phyloP scores from a whole-genome alignment of 306 rosid genomes.

The Adenanthera pavonina region DNA sequence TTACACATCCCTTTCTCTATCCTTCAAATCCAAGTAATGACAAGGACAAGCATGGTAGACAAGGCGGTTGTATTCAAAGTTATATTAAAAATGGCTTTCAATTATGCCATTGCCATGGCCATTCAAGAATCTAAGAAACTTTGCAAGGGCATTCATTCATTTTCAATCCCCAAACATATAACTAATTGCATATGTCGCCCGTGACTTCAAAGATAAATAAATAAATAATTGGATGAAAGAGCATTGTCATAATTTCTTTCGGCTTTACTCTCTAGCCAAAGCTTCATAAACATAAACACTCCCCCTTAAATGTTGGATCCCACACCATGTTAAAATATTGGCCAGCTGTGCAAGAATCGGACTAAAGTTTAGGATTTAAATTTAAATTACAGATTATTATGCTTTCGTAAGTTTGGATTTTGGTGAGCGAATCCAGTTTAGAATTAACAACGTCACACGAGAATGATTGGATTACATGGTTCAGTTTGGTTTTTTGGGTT shows the following conservation, averaged over 20 bases:
- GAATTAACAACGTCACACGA: neutral
- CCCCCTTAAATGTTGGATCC: neutral
- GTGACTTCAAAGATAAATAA: neutral
- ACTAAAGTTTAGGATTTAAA: neutral
- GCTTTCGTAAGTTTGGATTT: neutral
- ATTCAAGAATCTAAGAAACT: neutral
- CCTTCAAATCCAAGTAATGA: slow-evolving; percentile 38
- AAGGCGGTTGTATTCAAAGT: slow-evolving; percentile 17
- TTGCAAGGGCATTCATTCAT: neutral
- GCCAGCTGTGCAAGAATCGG: neutral
- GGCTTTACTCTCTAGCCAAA: neutral
- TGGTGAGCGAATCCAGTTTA: neutral
- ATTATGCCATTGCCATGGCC: neutral
- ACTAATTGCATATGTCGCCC: slow-evolving; percentile 2
- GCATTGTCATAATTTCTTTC: neutral
- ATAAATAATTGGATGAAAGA: neutral
- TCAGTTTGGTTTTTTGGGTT: neutral
- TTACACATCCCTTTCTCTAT: slow-evolving; percentile 49
- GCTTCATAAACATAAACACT: neutral
- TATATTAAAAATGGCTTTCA: neutral
- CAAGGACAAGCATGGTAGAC: slow-evolving; percentile 27
- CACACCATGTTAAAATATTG: neutral
- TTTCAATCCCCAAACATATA: neutral
- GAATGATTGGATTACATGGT: no score
- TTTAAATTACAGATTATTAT: neutral